These are phyloP conservation scores for Oryza longistaminata DNA, from an alignment of 176 grass and related monocot species.

Conservation along the genomic window DNA sequence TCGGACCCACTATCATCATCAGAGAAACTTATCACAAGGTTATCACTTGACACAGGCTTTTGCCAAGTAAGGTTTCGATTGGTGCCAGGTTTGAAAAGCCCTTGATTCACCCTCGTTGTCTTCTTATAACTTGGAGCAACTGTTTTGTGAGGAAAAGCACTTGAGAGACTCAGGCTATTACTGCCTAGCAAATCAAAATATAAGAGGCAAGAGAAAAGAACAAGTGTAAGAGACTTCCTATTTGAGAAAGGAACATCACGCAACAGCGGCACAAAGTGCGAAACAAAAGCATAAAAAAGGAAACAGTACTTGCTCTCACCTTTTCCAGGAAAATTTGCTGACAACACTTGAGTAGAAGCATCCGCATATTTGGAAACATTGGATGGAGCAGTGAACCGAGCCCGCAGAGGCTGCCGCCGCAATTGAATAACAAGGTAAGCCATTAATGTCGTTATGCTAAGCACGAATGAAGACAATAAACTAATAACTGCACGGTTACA, in stretches of 20 bases:
- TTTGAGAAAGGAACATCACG: conserved; percentile 12
- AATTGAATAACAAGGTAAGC: conserved; percentile 19
- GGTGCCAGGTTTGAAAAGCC: conserved; percentile 61
- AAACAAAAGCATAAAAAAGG: background rate
- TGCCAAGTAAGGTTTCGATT: conserved; percentile 77
- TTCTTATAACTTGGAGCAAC: conserved; percentile 56
- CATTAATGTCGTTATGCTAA: conserved; percentile 6
- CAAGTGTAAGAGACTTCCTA: conserved; percentile 21
- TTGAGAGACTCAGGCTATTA: conserved; percentile 42
- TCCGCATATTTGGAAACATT: conserved; percentile 28
- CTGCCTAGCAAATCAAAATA: conserved; percentile 47
- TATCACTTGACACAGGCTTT: conserved; percentile 68
- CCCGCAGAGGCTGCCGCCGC: conserved; percentile 23
- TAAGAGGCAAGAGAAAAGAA: conserved; percentile 8
- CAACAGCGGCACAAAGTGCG: background rate
- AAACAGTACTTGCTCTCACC: conserved; percentile 13
- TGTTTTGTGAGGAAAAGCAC: conserved; percentile 43
- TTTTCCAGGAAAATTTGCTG: conserved; percentile 32
- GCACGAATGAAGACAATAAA: background rate
- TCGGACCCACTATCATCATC: conserved; percentile 84
- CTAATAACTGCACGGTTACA: background rate
- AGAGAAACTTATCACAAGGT: conserved; percentile 92
- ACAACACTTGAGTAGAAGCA: conserved; percentile 25
- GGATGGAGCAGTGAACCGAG: conserved; percentile 21
- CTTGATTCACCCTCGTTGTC: conserved; percentile 50